Conservation (phyloP, 164 flowering plant species). For the Dillenia suffruticosa region DNA sequence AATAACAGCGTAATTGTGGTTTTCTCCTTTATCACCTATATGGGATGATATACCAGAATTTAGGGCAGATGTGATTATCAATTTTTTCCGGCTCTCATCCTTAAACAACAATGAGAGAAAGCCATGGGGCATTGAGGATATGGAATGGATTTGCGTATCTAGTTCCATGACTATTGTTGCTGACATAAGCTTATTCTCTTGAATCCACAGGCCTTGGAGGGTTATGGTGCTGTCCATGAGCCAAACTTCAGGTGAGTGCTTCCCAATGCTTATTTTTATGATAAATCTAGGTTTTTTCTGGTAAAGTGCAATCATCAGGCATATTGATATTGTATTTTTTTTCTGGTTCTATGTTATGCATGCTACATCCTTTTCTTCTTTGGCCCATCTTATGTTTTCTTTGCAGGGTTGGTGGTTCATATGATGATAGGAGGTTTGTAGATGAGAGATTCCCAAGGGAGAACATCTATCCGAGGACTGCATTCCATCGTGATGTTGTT, state of each 20-base stretch:
- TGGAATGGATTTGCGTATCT: slow-evolving; percentile 91
- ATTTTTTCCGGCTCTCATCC: slow-evolving; percentile 68
- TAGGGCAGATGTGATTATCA: slow-evolving; percentile 80
- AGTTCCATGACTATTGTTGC: slow-evolving; percentile 74
- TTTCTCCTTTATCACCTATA: slow-evolving; percentile 88
- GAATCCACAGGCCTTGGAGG: slow-evolving; percentile 99
- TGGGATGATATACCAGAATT: slow-evolving; percentile 82
- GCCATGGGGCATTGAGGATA: slow-evolving; percentile 86
- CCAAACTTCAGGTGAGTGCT: slow-evolving; percentile 86
- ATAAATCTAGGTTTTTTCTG: neutral
- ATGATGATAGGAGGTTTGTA: slow-evolving; percentile 70
- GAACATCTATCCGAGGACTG: slow-evolving; percentile 48
- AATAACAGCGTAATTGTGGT: slow-evolving; percentile 99
- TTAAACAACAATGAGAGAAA: slow-evolving; percentile 61
- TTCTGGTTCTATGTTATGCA: neutral
- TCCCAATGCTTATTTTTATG: slow-evolving; percentile 10
- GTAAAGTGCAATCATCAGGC: neutral
- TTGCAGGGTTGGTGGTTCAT: slow-evolving; percentile 78
- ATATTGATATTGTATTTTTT: neutral
- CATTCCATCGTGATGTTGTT: slow-evolving; percentile 50
- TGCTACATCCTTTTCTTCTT: slow-evolving; percentile 12
- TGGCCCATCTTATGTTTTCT: slow-evolving; percentile 20
- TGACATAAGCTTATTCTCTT: slow-evolving; percentile 98
- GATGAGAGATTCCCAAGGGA: slow-evolving; percentile 81
- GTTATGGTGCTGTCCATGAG: slow-evolving; percentile 83